Conservation (phyloP, 331 rosid species). For the Rhamnella rubrinervis region DNA sequence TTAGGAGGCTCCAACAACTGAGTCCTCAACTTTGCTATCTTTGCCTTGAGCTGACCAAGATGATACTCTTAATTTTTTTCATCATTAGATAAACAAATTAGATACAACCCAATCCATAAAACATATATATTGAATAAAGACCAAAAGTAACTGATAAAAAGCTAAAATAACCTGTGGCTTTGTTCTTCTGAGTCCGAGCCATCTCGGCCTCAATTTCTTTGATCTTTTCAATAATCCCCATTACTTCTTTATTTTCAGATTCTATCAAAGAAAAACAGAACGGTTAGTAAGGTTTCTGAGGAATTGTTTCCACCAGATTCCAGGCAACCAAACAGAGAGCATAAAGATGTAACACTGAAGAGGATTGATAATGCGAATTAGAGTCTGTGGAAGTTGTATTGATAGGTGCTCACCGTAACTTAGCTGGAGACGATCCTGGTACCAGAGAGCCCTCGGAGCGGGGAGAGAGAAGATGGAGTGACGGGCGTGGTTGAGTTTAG, state of each 20-base stretch:
- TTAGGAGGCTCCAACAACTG: constrained; percentile 98
- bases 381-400: neutral
- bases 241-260: constrained; percentile 35
- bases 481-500: neutral
- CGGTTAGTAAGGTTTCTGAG: neutral
- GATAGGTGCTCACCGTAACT: constrained; percentile 24
- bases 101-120: neutral
- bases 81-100: constrained; percentile 14
- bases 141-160: neutral
- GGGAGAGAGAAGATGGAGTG: constrained; percentile 1
- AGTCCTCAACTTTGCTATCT: constrained; percentile 94
- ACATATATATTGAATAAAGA: neutral
- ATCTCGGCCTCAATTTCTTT: constrained; percentile 99
- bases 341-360: neutral
- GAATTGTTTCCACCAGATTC: neutral
- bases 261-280: constrained; percentile 7
- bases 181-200: constrained; percentile 99
- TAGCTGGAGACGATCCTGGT: constrained; percentile 20
- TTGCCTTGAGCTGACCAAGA: constrained; percentile 99
- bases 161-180: constrained; percentile 70
- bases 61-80: constrained; percentile 68
- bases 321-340: constrained; percentile 4
- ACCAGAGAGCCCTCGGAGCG: neutral
- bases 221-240: constrained; percentile 97
- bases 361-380: neutral